These are phyloP conservation scores for Volvox reticuliferus DNA, from an alignment of 139 green algal species.

Conservation along the genomic window DNA sequence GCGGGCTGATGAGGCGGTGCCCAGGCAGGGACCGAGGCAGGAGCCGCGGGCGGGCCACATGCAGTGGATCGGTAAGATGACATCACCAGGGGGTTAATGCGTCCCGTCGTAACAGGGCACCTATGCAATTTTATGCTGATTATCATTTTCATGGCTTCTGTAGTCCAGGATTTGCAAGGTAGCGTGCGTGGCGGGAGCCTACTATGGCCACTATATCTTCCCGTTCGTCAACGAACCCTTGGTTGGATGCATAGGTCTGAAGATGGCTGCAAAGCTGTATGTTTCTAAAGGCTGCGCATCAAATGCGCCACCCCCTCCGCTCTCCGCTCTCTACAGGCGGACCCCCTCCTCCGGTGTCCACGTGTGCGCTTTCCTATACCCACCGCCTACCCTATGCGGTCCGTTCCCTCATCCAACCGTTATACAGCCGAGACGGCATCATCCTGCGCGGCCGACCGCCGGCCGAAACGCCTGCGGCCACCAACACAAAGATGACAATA, in stretches of 20 bases:
- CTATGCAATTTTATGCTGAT: no score
- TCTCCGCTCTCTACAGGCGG: background rate
- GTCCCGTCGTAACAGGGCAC: no score
- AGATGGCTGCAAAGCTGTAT: no score
- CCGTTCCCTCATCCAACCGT: background rate
- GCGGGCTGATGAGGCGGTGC: background rate
- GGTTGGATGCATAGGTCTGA: no score
- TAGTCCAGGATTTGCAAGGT: no score
- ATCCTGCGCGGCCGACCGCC: background rate
- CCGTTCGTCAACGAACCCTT: no score
- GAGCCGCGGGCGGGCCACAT: background rate
- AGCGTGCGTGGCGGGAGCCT: no score
- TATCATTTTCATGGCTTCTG: no score
- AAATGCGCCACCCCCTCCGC: background rate
- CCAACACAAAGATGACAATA: no score
- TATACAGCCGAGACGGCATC: conserved; percentile 34
- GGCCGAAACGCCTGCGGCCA: background rate
- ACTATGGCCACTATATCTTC: no score
- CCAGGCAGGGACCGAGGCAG: background rate
- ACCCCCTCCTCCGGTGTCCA: background rate
- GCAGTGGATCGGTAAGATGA: background rate
- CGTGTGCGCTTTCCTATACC: conserved; percentile 13
- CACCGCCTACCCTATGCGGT: conserved; percentile 24
- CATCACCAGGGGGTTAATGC: no score
- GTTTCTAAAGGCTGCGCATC: no score